Percentiles rank a stretch among this genome's conserved stretches.
Evolutionary conservation across 2,329 filamentous ascomycete genomes (phyloP).

Genomic region (Bipolaris bicolor): DNA sequence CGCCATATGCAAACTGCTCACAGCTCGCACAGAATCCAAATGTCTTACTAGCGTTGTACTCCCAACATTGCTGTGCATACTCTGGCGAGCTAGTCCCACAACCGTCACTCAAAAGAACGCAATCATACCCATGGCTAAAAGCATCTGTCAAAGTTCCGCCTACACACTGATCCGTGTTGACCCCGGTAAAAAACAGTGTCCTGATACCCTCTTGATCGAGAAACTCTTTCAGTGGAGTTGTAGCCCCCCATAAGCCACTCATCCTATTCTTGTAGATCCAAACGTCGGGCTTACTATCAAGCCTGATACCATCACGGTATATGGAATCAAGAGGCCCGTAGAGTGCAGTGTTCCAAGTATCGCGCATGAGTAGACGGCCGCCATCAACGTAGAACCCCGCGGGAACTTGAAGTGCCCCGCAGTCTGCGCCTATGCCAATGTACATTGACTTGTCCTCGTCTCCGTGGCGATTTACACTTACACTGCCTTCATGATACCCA

Average conservation of each 20-base stretch:
- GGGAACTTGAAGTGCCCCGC: conserved; percentile 27
- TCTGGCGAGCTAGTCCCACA: conserved; percentile 50
- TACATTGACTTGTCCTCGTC: conserved; percentile 22
- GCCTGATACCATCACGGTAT: conserved; percentile 30
- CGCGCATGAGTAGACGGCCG: conserved; percentile 48
- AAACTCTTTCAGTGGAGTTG: conserved; percentile 46
- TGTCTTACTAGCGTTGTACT: conserved; percentile 50
- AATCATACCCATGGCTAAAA: conserved; percentile 53
- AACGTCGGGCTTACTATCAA: conserved; percentile 28
- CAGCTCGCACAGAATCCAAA: conserved; percentile 51
- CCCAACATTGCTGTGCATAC: conserved; percentile 49
- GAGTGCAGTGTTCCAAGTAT: conserved; percentile 51
- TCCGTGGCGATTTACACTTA: conserved; percentile 45
- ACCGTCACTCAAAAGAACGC: conserved; percentile 51
- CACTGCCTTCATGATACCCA: conserved; percentile 14
- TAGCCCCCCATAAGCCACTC: conserved; percentile 50
- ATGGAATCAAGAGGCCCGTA: conserved; percentile 47
- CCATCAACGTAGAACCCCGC: conserved; percentile 35
- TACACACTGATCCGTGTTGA: conserved; percentile 54
- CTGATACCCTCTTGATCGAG: conserved; percentile 48
- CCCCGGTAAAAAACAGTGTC: conserved; percentile 51
- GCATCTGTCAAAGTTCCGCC: conserved; percentile 51
- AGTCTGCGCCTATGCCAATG: conserved; percentile 45
- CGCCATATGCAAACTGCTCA: conserved; percentile 39
- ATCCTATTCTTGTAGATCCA: conserved; percentile 52